These are phyloP conservation scores for Mycena alexandri DNA, from an alignment of 768 basidiomycete genomes.

Conservation along the genomic window DNA sequence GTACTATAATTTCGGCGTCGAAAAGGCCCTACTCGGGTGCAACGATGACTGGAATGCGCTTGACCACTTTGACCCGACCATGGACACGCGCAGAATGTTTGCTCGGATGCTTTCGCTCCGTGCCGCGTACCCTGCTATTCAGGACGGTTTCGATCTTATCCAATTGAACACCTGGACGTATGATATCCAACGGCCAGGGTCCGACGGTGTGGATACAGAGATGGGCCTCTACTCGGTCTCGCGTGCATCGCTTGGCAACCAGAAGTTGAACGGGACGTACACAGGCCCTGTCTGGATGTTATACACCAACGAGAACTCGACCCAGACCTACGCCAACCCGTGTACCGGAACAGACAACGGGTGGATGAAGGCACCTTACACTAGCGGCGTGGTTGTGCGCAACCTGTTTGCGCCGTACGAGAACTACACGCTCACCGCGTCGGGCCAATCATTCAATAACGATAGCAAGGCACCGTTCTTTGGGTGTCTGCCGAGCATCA, in stretches of 20 bases:
- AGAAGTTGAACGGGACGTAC: constrained; percentile 71
- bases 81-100: constrained; percentile 80
- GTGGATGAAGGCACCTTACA: constrained; percentile 89
- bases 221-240: constrained; percentile 90
- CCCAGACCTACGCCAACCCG: constrained; percentile 71
- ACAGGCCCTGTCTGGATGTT: constrained; percentile 85
- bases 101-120: constrained; percentile 82
- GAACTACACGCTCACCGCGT: constrained; percentile 75
- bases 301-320: constrained; percentile 87
- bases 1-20: constrained; percentile 94
- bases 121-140: constrained; percentile 74
- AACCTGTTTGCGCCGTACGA: constrained; percentile 92
- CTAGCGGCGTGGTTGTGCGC: constrained; percentile 67
- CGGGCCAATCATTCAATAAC: constrained; percentile 71
- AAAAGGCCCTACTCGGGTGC: constrained; percentile 84
- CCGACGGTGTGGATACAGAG: constrained; percentile 83
- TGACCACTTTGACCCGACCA: constrained; percentile 95
- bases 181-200: constrained; percentile 84
- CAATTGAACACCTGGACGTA: constrained; percentile 90
- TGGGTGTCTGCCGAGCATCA: constrained; percentile 79
- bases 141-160: constrained; percentile 90
- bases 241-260: constrained; percentile 71
- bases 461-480: constrained; percentile 72
- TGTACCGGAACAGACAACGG: constrained; percentile 58
- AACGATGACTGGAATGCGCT: constrained; percentile 92